Conservation (phyloP, 345 rosid genomes). For the Dimocarpus longan region DNA sequence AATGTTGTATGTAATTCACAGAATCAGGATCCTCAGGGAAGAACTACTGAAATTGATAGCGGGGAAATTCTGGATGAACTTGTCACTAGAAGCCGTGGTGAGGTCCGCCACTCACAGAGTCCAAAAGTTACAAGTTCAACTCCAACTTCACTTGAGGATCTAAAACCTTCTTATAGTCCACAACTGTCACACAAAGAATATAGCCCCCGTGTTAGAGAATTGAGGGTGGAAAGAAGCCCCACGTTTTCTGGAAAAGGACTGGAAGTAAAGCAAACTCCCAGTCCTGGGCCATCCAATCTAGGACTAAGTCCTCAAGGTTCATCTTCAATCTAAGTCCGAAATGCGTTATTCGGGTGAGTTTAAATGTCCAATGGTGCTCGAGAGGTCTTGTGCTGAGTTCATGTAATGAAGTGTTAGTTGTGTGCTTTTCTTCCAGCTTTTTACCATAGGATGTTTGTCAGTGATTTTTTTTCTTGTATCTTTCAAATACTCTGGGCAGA, state of each 20-base stretch:
- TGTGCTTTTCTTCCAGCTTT: background rate
- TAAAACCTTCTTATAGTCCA: constrained; percentile 49
- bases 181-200: constrained; percentile 32
- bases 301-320: constrained; percentile 39
- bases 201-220: constrained; percentile 46
- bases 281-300: constrained; percentile 57
- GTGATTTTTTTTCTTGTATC: constrained; percentile 6
- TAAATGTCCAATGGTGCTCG: constrained; percentile 38
- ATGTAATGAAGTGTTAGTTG: constrained; percentile 18
- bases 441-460: constrained; percentile 11
- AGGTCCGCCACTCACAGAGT: constrained; percentile 55
- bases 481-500: constrained; percentile 20
- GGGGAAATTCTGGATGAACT: constrained; percentile 70
- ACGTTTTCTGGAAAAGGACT: constrained; percentile 31
- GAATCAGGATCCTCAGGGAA: constrained; percentile 48
- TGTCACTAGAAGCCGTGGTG: constrained; percentile 75
- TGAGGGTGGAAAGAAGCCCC: constrained; percentile 32
- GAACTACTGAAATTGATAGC: constrained; percentile 35
- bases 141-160: constrained; percentile 38
- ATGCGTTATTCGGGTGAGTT: constrained; percentile 21
- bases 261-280: constrained; percentile 40
- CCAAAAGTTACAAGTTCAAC: constrained; percentile 59
- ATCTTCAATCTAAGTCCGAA: constrained; percentile 30
- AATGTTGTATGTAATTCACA: constrained; percentile 26
- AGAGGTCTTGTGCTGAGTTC: constrained; percentile 43